Evolutionary conservation across 345 rosid genomes (phyloP).

Genomic region (Eucalyptus shirleyi): DNA sequence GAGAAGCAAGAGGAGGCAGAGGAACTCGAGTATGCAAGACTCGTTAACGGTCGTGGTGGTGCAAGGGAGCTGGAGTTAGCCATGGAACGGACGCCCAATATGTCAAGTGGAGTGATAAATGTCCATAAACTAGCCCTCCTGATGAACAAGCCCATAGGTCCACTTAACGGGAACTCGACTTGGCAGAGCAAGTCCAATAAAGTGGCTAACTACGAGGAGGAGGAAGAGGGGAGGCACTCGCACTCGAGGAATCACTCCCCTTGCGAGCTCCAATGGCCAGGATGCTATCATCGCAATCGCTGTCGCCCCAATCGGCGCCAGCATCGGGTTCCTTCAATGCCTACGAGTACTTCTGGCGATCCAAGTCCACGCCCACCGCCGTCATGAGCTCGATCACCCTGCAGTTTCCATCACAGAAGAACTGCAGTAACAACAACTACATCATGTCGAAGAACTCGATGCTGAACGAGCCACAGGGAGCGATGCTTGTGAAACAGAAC

Average conservation of each 20-base stretch:
- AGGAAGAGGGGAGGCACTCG: background rate
- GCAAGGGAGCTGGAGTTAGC: background rate
- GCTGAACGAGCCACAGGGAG: slow-evolving; percentile 5
- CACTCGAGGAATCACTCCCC: slow-evolving; percentile 17
- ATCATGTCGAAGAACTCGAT: background rate
- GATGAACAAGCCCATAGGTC: slow-evolving; percentile 43
- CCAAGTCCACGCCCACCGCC: slow-evolving; percentile 9
- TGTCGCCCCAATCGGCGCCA: background rate
- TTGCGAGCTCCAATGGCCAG: slow-evolving; percentile 33
- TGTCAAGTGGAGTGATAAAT: slow-evolving; percentile 17
- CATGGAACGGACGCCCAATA: slow-evolving; percentile 19
- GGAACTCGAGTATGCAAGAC: background rate
- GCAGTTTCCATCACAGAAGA: background rate
- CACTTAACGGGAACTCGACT: slow-evolving; percentile 30
- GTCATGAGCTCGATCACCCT: background rate
- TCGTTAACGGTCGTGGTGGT: background rate
- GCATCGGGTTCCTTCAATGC: slow-evolving; percentile 37
- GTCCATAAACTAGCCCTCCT: slow-evolving; percentile 48
- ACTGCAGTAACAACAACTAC: background rate
- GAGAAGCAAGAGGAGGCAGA: background rate
- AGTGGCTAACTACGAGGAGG: background rate
- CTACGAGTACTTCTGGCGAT: slow-evolving; percentile 67
- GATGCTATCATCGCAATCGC: slow-evolving; percentile 8
- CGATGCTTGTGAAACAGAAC: slow-evolving; percentile 4
- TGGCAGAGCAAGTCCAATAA: slow-evolving; percentile 30